Evolutionary conservation across 805 yeast species (phyloP).

Genomic region (Wickerhamiella lipophila): DNA sequence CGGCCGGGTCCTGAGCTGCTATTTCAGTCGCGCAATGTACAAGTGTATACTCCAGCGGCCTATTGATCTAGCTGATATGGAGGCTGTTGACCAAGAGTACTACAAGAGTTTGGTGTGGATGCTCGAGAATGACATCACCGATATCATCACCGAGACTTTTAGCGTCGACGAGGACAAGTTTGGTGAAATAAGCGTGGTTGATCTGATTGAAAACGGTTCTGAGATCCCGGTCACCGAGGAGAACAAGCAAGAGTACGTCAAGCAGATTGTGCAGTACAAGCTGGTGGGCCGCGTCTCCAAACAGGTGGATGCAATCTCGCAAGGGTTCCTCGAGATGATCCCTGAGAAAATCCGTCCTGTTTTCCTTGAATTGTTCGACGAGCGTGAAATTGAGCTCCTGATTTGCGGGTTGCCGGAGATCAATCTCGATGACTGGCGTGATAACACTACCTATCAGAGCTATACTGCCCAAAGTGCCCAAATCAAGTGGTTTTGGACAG

Average conservation of each 20-base stretch:
- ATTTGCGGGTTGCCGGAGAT: conserved; percentile 94
- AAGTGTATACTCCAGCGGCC: conserved; percentile 67
- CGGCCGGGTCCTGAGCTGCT: conserved; percentile 76
- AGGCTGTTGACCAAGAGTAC: conserved; percentile 80
- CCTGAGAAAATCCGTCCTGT: conserved; percentile 47
- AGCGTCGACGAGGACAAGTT: conserved; percentile 87
- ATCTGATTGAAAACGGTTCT: conserved; percentile 70
- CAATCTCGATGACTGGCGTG: conserved; percentile 92
- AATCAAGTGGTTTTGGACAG: conserved; percentile 96
- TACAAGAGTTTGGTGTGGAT: conserved; percentile 91
- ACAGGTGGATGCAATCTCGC: conserved; percentile 70
- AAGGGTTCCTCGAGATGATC: conserved; percentile 81
- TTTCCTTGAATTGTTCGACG: conserved; percentile 70
- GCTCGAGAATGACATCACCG: conserved; percentile 92
- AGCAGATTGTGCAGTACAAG: conserved; percentile 73
- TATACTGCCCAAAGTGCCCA: conserved; percentile 75
- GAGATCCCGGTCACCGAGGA: conserved; percentile 78
- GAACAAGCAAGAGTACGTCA: conserved; percentile 82
- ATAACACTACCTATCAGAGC: conserved; percentile 64
- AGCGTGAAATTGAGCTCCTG: conserved; percentile 83
- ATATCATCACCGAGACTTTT: conserved; percentile 86
- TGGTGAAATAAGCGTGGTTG: conserved; percentile 77
- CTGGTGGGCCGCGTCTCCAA: conserved; percentile 70
- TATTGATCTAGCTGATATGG: conserved; percentile 86
- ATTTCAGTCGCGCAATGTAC: conserved; percentile 89